A percentile compares a stretch with the other conserved stretches of the same genome.
Conservation (phyloP, 1,284 basidiomycete genomes). For the Boletus subluridellus region DNA sequence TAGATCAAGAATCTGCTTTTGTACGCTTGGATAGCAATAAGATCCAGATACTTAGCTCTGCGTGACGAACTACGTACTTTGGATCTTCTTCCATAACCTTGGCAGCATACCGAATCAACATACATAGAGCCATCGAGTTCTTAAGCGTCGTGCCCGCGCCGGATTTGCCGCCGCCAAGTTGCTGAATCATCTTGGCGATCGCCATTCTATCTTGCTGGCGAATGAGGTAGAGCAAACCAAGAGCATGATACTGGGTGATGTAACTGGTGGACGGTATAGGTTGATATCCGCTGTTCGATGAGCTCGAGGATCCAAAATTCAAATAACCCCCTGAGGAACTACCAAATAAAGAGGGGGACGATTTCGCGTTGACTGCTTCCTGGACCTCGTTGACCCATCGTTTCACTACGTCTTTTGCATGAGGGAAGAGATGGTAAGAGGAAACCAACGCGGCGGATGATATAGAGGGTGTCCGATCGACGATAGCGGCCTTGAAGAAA, state of each 20-base stretch:
- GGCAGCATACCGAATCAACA: slow-evolving; percentile 96
- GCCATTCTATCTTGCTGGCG: slow-evolving; percentile 99
- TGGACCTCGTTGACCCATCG: slow-evolving; percentile 99
- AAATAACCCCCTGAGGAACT: slow-evolving; percentile 60
- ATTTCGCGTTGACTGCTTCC: slow-evolving; percentile 91
- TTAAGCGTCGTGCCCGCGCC: slow-evolving; percentile 80
- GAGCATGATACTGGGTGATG: slow-evolving; percentile 96
- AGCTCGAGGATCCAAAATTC: slow-evolving; percentile 58
- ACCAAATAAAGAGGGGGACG: slow-evolving; percentile 67
- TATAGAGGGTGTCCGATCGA: slow-evolving; percentile 94
- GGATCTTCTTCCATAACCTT: slow-evolving; percentile 99
- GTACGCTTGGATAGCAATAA: slow-evolving; percentile 53
- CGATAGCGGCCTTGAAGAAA: slow-evolving; percentile 99
- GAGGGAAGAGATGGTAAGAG: slow-evolving; percentile 93
- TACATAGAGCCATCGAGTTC: slow-evolving; percentile 98
- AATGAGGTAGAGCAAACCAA: slow-evolving; percentile 92
- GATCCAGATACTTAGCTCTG: background rate
- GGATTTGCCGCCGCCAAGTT: slow-evolving; percentile 86
- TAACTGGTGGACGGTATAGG: slow-evolving; percentile 83
- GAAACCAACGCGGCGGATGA: slow-evolving; percentile 96
- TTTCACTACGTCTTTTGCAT: slow-evolving; percentile 92
- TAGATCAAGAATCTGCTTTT: slow-evolving; percentile 90
- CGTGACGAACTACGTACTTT: slow-evolving; percentile 60
- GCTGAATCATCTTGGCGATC: slow-evolving; percentile 98
- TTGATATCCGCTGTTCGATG: slow-evolving; percentile 64